Base-by-base conservation (phyloP, 169 alveolate species). In the Miamiensis avidus region DNA sequence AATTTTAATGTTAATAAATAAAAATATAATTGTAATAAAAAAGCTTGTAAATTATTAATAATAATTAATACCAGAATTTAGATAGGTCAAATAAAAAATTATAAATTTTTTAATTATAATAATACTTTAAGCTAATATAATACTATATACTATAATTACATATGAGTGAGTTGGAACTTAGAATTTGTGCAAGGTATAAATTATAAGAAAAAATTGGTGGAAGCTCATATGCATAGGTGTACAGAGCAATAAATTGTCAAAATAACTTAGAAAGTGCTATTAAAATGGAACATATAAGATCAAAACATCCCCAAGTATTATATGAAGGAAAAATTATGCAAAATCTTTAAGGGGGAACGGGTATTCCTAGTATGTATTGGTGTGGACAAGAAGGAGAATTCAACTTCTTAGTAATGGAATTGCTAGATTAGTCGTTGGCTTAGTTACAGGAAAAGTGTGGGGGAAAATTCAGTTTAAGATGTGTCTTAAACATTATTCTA, bases 351-450 rank as follows among this genome's bases (percentile, higher is more conserved):
- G 79, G 79, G 25, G 79, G 79, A 76, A 88, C 88, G 65, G 99
- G 99, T 11, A 98, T 98, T 64, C 99, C 99, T 32, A 94, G 96
- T 81, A 98, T 99, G 25, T 98, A 98, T 90, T 98, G 99, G 99
- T 98, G 98, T 88, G 99, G 99, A 34, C 96, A 97, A 33, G 99
- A 99, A 94, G 99, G 99, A n/a, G 99, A 98, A 92, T 99, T 97
- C 96, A 99, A 98, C 86, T 89, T 88, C 74, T 85, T 95, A 93
- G 95, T 95, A 28, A 84, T 94, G 86, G 96, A 95, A 34, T 90
- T 95, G 30, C 84, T 95, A 25, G 98, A 97, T 4, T 96, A 95
- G 0, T 82, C 92, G 49, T 81, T 94, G 29, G 94, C 89, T 26
- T 94, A 91, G 78, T 82, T 94, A 79, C 91, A 87, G 34, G 83